These are phyloP conservation scores for Hippophae tibetana DNA, from an alignment of 306 rosid species.

Conservation along the genomic window DNA sequence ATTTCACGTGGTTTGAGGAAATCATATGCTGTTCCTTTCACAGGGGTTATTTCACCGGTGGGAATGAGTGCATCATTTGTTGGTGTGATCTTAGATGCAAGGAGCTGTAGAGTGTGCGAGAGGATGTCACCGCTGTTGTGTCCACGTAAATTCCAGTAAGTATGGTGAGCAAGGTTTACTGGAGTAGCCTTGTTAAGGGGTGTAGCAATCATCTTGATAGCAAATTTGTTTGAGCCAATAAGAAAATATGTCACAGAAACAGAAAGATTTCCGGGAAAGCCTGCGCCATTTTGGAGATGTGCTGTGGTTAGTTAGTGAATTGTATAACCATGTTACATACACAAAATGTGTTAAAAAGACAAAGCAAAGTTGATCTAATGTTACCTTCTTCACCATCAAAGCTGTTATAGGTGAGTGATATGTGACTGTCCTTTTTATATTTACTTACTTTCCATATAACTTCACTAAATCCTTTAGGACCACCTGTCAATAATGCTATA, in stretches of 20 bases:
- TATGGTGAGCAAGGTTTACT: conserved; percentile 59
- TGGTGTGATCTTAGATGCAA: conserved; percentile 47
- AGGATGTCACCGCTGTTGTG: conserved; percentile 54
- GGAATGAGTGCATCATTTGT: conserved; percentile 50
- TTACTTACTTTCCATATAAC: conserved; percentile 41
- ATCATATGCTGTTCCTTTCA: conserved; percentile 45
- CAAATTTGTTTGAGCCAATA: conserved; percentile 26
- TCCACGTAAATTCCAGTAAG: conserved; percentile 66
- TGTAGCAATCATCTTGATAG: conserved; percentile 44
- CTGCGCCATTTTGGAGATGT: conserved; percentile 20
- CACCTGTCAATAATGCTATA: conserved; percentile 32
- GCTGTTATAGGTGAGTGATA: conserved; percentile 43
- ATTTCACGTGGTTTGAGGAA: conserved; percentile 37
- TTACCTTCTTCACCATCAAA: conserved; percentile 56
- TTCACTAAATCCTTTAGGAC: conserved; percentile 45
- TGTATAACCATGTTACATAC: not conserved
- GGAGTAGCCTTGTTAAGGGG: conserved; percentile 50
- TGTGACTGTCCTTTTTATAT: conserved; percentile 28
- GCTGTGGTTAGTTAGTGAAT: not conserved
- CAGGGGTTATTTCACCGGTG: conserved; percentile 24
- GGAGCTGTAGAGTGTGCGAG: conserved; percentile 39
- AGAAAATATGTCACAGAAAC: conserved; percentile 48
- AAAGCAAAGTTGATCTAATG: not conserved
- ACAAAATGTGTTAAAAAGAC: not conserved
- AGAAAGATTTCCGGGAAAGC: conserved; percentile 58